Conservation (phyloP, 768 basidiomycete genomes). For the Pluteus cervinus region DNA sequence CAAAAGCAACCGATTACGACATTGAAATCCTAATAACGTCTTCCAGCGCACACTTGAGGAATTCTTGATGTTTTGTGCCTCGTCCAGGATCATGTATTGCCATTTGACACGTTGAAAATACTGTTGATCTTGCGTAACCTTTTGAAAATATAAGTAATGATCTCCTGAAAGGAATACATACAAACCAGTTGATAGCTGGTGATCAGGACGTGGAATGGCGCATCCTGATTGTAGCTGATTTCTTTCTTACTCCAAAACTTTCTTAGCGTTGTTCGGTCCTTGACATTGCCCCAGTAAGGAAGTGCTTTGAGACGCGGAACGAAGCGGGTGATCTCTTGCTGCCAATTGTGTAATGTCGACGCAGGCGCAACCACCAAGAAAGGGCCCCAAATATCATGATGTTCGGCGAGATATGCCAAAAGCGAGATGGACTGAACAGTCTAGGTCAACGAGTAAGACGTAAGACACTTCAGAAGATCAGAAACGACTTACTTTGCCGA, state of each 20-base stretch:
- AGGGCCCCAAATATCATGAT: slow-evolving; percentile 98
- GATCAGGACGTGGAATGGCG: slow-evolving; percentile 94
- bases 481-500: slow-evolving; percentile 58
- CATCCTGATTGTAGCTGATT: slow-evolving; percentile 90
- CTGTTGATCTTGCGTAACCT: slow-evolving; percentile 95
- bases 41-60: slow-evolving; percentile 96
- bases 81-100: slow-evolving; percentile 99
- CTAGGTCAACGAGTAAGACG: slow-evolving; percentile 27
- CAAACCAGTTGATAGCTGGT: slow-evolving; percentile 93
- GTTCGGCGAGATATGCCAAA: slow-evolving; percentile 92
- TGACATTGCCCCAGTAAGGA: slow-evolving; percentile 98
- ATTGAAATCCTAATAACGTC: slow-evolving; percentile 91
- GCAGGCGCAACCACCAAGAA: slow-evolving; percentile 97
- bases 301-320: slow-evolving; percentile 90
- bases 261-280: slow-evolving; percentile 88
- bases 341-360: slow-evolving; percentile 98
- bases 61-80: slow-evolving; percentile 99
- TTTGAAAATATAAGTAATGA: slow-evolving; percentile 2
- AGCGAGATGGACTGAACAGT: slow-evolving; percentile 98
- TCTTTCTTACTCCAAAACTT: slow-evolving; percentile 99
- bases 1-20: slow-evolving; percentile 88
- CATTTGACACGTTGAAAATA: slow-evolving; percentile 97
- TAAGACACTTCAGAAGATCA: slow-evolving; percentile 1
- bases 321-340: slow-evolving; percentile 95
- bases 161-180: slow-evolving; percentile 8